A percentile compares a stretch with the other conserved stretches of the same genome.
phyloP scores from a whole-genome alignment of 129 eudicot species.

The Mikania micrantha region DNA sequence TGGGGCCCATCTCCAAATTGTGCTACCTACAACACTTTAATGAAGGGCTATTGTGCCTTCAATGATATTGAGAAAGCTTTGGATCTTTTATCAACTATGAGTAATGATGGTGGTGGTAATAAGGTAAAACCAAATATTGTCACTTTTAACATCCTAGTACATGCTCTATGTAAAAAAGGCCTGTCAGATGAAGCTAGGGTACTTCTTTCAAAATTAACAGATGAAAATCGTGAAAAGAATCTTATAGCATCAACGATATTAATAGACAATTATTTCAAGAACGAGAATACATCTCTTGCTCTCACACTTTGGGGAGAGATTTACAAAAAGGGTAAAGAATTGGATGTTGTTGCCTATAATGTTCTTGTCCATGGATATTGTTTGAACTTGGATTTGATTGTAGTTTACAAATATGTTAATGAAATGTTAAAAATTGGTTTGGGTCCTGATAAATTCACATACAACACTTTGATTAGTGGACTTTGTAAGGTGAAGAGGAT shows the following conservation, averaged over 20 bases:
- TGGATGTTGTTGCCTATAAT: constrained; percentile 70
- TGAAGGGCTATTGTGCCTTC: constrained; percentile 63
- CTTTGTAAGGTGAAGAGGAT: constrained; percentile 44
- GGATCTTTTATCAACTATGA: constrained; percentile 53
- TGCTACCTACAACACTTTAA: constrained; percentile 67
- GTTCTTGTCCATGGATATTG: constrained; percentile 56
- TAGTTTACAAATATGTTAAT: constrained; percentile 41
- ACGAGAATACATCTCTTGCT: constrained; percentile 45
- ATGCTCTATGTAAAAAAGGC: constrained; percentile 66
- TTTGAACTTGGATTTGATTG: constrained; percentile 28
- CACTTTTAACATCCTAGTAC: constrained; percentile 61
- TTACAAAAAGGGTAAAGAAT: neutral
- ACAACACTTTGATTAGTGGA: constrained; percentile 49
- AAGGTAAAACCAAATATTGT: constrained; percentile 62
- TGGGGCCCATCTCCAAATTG: constrained; percentile 73
- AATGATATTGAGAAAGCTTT: constrained; percentile 61
- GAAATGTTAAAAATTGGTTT: constrained; percentile 68
- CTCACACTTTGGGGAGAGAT: constrained; percentile 46
- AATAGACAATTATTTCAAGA: constrained; percentile 65
- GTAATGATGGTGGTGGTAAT: constrained; percentile 20
- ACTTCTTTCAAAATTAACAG: constrained; percentile 46
- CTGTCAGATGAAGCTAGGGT: constrained; percentile 39
- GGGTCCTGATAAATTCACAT: constrained; percentile 53
- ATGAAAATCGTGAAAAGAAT: constrained; percentile 30
- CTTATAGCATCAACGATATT: constrained; percentile 62